Conservation (phyloP, 2,329 filamentous ascomycete genomes). For the Aspergillus floridensis region DNA sequence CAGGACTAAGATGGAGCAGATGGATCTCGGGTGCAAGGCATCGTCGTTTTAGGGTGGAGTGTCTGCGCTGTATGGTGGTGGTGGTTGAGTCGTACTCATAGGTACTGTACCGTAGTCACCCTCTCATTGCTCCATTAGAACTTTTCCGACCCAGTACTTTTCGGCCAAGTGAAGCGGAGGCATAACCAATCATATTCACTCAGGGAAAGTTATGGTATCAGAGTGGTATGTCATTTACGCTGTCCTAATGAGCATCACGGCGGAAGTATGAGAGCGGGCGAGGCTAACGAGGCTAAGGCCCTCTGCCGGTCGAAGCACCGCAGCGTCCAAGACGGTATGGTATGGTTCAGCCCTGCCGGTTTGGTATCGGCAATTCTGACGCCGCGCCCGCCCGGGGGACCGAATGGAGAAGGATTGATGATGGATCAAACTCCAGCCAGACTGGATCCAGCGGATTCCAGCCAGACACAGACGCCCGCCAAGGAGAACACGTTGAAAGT, state of each 20-base stretch:
- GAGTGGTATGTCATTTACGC: background rate
- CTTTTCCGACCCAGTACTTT: background rate
- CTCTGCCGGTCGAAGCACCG: no score
- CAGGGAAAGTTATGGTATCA: background rate
- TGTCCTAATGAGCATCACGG: background rate
- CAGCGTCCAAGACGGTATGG: slow-evolving; percentile 3
- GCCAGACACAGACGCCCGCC: background rate
- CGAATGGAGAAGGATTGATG: slow-evolving; percentile 8
- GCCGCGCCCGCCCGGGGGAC: background rate
- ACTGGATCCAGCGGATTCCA: slow-evolving; percentile 1
- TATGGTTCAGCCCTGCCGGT: slow-evolving; percentile 23
- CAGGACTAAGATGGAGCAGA: background rate
- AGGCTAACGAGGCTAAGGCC: no score
- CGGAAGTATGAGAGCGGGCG: no score
- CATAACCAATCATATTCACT: background rate
- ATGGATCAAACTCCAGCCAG: background rate
- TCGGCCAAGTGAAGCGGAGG: background rate
- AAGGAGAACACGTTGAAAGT: slow-evolving; percentile 28
- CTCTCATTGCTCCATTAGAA: background rate
- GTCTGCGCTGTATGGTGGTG: background rate
- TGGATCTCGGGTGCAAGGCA: slow-evolving; percentile 12
- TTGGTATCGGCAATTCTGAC: slow-evolving; percentile 14
- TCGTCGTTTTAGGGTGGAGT: slow-evolving; percentile 12
- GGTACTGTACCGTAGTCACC: no score
- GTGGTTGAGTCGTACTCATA: background rate